phyloP scores from a whole-genome alignment of 257 asterid genomes.

The Solanum pennellii region DNA sequence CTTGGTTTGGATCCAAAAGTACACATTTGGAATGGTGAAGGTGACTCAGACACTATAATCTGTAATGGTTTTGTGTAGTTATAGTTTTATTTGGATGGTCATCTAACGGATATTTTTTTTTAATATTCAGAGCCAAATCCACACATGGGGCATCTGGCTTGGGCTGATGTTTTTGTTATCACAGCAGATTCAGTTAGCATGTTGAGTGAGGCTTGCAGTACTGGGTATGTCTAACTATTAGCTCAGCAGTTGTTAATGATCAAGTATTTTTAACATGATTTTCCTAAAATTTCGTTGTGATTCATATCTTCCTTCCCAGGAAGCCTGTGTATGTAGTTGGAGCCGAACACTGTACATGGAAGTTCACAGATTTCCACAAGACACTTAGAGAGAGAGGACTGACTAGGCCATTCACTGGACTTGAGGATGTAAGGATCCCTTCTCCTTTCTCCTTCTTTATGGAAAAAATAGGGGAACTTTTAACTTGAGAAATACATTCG shows the following conservation, averaged over 20 bases:
- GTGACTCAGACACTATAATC: slow-evolving; percentile 16
- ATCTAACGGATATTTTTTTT: slow-evolving; percentile 2
- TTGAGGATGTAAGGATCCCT: slow-evolving; percentile 79
- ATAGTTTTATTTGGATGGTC: slow-evolving; percentile 1
- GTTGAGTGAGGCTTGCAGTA: slow-evolving; percentile 98
- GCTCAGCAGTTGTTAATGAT: neutral
- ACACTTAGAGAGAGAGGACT: slow-evolving; percentile 69
- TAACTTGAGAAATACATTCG: neutral
- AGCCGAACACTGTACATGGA: slow-evolving; percentile 84
- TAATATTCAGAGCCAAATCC: slow-evolving; percentile 76
- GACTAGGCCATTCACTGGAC: slow-evolving; percentile 92
- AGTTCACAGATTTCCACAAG: slow-evolving; percentile 74
- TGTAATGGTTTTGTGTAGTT: neutral
- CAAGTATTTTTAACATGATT: neutral
- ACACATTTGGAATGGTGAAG: slow-evolving; percentile 89
- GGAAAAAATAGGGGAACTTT: neutral
- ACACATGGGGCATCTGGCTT: slow-evolving; percentile 90
- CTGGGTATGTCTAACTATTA: slow-evolving; percentile 51
- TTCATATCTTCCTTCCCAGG: slow-evolving; percentile 27
- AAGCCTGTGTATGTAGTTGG: slow-evolving; percentile 95
- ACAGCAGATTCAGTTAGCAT: slow-evolving; percentile 95
- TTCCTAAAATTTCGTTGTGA: neutral
- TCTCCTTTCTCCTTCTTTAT: neutral
- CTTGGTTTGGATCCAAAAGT: slow-evolving; percentile 68
- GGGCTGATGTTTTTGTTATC: slow-evolving; percentile 85